Evolutionary conservation across 208 protist species (phyloP).

Genomic region (Trypanosoma congolense): DNA sequence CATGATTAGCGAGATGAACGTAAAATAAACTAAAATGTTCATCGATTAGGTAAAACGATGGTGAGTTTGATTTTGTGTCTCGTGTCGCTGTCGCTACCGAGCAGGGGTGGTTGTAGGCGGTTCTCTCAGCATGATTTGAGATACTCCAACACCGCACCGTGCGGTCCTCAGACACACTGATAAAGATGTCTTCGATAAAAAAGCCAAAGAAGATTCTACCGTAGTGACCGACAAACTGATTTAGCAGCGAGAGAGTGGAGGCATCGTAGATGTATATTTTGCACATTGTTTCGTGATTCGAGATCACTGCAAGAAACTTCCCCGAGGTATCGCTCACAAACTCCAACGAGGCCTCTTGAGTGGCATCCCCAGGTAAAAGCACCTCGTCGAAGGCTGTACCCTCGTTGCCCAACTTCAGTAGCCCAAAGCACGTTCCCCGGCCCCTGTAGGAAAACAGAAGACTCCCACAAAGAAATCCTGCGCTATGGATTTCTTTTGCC

Average conservation of each 20-base stretch:
- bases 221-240: conserved; percentile 45
- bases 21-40: conserved; percentile 31
- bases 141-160: conserved; percentile 68
- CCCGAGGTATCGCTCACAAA: conserved; percentile 8
- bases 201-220: conserved; percentile 31
- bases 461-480: conserved; percentile 31
- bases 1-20: conserved; percentile 48
- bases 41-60: conserved; percentile 55
- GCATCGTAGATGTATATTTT: conserved; percentile 29
- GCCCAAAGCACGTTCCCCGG: conserved; percentile 18
- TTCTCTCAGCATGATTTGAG: conserved; percentile 42
- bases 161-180: conserved; percentile 42
- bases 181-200: conserved; percentile 63
- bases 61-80: conserved; percentile 7
- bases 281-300: conserved; percentile 11
- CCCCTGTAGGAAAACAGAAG: conserved; percentile 27
- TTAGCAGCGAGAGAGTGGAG: conserved; percentile 22
- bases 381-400: conserved; percentile 1
- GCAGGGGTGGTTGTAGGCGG: conserved; percentile 46
- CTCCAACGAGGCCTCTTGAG: conserved; percentile 8
- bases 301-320: conserved; percentile 19
- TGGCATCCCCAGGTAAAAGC: conserved; percentile 18
- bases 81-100: conserved; percentile 30
- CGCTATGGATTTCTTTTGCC: conserved; percentile 16
- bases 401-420: conserved; percentile 4